Evolutionary conservation across 768 basidiomycete genomes (phyloP).

Genomic region (Auricularia heimuer): DNA sequence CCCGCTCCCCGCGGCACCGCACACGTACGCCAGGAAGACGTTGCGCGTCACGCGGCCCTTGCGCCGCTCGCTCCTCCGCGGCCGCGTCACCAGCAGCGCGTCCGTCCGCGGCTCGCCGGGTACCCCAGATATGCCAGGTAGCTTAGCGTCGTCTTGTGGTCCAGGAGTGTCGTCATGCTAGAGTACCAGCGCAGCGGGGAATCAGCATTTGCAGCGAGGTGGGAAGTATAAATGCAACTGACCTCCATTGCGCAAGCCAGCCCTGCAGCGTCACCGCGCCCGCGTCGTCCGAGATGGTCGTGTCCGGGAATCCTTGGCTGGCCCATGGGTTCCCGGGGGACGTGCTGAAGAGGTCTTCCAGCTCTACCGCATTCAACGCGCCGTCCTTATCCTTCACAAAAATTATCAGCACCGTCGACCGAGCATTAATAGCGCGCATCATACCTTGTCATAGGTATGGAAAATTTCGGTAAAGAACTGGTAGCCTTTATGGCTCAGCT

Average conservation of each 20-base stretch:
- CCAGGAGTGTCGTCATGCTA: conserved; percentile 96
- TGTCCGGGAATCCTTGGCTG: conserved; percentile 83
- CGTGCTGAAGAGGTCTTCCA: conserved; percentile 85
- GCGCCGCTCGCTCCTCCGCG: conserved; percentile 74
- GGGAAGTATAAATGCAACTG: conserved; percentile 11
- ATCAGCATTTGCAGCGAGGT: background rate
- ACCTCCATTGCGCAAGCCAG: conserved; percentile 99
- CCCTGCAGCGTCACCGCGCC: conserved; percentile 93
- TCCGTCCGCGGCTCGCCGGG: conserved; percentile 63
- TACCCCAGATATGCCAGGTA: conserved; percentile 96
- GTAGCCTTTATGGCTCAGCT: conserved; percentile 88
- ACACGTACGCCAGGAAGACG: conserved; percentile 88
- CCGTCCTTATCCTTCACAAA: conserved; percentile 80
- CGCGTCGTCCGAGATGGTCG: conserved; percentile 74
- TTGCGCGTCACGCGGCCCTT: conserved; percentile 84
- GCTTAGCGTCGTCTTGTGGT: conserved; percentile 81
- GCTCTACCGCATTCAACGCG: conserved; percentile 71
- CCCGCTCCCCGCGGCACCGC: conserved; percentile 91
- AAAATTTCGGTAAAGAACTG: conserved; percentile 97
- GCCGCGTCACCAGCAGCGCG: conserved; percentile 76
- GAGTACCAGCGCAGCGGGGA: background rate
- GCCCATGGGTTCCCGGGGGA: conserved; percentile 97
- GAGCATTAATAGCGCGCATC: conserved; percentile 6
- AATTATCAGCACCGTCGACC: conserved; percentile 3
- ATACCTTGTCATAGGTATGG: conserved; percentile 89